Evolutionary conservation across 441 rosid genomes (phyloP), one percentile per base, ranked within the genome.

Genomic region (Cnidoscolus chayamansa): DNA sequence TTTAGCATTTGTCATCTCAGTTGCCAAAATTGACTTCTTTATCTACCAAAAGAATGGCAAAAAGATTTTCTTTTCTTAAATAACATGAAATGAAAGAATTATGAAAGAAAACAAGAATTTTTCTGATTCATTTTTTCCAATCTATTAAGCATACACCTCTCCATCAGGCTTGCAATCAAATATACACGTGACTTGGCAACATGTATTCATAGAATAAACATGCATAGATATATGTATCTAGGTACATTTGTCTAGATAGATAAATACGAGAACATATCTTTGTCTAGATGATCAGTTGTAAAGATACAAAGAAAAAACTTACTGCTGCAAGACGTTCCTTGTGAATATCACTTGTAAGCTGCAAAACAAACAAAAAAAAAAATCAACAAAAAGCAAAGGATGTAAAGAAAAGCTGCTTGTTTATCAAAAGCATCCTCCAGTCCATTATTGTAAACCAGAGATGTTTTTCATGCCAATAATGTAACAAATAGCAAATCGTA

Each of bases 241-340:
- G 40, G 58, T 20, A 43, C 16, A 59, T 63, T 37, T 62, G 11
- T 19, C n/a, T 17, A 43, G 37, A 51, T 47, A 32, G 37, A 49
- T 15, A 31, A 48, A 71, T 10, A 12, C 13, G 30, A 2, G 30
- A 2, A 59, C 7, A 55, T 11, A 59, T 11, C 8, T 30, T 11
- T 59, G 31, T 31, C 40, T 59, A 59, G 7, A 71, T 32, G 16
- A 75, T 60, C n/a, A 59, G 55, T 63, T 30, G 62, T 51, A 58
- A 53, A 48, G 55, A 74, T 63, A 43, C 17, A 31, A 67, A 48
- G 48, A 4, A 19, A 43, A 80, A 79, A 81, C 93, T 86, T 84
- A 94, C 97, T 20, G 13, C 87, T 60, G 89, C 90, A 57, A 88
- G 89, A 76, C 94, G 86, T 81, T 94, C 98, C 82, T 91, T 90